A percentile compares a stretch with the other conserved stretches of the same genome.
Evolutionary conservation across 1,139 yeast genomes (phyloP).

Genomic region (Blastobotrys serpentis): DNA sequence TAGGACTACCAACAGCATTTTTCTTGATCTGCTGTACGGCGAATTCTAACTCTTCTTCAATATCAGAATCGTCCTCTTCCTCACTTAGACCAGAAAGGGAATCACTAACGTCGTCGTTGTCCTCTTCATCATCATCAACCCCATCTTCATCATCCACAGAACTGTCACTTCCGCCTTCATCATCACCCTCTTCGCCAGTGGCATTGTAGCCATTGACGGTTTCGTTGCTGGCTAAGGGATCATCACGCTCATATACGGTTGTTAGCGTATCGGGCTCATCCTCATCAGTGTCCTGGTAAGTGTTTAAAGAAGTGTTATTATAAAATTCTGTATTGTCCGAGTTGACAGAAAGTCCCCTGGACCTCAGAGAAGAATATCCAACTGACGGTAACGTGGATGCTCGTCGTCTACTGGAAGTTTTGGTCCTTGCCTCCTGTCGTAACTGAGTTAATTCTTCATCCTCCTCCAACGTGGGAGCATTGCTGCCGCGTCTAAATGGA

Average conservation of each 20-base stretch:
- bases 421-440: conserved; percentile 15
- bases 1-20: conserved; percentile 22
- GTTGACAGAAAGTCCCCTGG: conserved; percentile 8
- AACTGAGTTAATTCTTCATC: conserved; percentile 19
- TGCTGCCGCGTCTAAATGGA: conserved; percentile 10
- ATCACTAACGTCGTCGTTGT: conserved; percentile 15
- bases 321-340: conserved; percentile 2
- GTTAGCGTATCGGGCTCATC: conserved; percentile 25
- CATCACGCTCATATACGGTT: conserved; percentile 24
- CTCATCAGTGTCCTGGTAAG: conserved; percentile 12
- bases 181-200: conserved; percentile 17
- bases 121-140: conserved; percentile 21
- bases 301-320: conserved; percentile 13
- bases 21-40: conserved; percentile 35
- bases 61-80: conserved; percentile 40
- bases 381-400: conserved; percentile 22
- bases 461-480: conserved; percentile 16
- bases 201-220: conserved; percentile 11
- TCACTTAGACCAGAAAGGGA: conserved; percentile 24
- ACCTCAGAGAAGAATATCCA: conserved; percentile 7
- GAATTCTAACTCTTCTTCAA: conserved; percentile 38
- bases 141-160: conserved; percentile 20
- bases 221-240: not conserved
- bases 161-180: conserved; percentile 15
- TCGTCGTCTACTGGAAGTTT: conserved; percentile 12